These are phyloP conservation scores for Diaporthe ampelina DNA, from an alignment of 2,329 filamentous ascomycete genomes.

Conservation along the genomic window DNA sequence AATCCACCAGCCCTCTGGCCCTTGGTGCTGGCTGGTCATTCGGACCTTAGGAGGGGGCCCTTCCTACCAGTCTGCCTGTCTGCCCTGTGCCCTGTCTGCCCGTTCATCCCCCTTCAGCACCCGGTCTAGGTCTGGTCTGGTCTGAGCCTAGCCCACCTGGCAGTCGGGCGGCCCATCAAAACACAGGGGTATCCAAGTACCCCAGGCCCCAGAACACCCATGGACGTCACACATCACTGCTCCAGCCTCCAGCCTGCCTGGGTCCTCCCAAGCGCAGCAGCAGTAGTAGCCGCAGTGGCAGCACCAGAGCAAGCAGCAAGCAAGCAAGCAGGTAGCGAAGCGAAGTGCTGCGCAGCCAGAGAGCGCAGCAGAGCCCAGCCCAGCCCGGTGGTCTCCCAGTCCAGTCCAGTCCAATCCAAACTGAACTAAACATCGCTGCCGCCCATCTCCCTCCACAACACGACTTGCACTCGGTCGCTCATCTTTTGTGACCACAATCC, in stretches of 20 bases:
- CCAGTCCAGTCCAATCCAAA: constrained; percentile 2
- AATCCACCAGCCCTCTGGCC: constrained; percentile 20
- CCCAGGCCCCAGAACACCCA: constrained; percentile 14
- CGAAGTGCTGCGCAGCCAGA: neutral
- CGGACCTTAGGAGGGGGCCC: neutral
- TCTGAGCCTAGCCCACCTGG: constrained; percentile 33
- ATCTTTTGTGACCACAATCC: constrained; percentile 37
- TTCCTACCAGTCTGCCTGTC: neutral
- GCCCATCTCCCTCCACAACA: constrained; percentile 33
- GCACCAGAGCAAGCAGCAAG: neutral
- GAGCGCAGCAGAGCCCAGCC: neutral
- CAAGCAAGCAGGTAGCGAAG: neutral
- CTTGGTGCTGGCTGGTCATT: constrained; percentile 16
- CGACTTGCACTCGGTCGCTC: constrained; percentile 32
- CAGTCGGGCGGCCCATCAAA: constrained; percentile 28
- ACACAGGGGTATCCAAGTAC: constrained; percentile 31
- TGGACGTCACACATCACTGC: constrained; percentile 30
- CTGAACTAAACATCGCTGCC: constrained; percentile 18
- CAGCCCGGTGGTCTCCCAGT: neutral
- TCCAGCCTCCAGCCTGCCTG: constrained; percentile 15
- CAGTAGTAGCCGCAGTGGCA: neutral
- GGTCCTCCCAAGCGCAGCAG: constrained; percentile 18
- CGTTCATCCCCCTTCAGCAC: constrained; percentile 19
- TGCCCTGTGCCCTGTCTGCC: neutral
- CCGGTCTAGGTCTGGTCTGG: constrained; percentile 29